These are phyloP conservation scores for Senecio squalidus DNA, from an alignment of 140 eudicot species.

Conservation along the genomic window DNA sequence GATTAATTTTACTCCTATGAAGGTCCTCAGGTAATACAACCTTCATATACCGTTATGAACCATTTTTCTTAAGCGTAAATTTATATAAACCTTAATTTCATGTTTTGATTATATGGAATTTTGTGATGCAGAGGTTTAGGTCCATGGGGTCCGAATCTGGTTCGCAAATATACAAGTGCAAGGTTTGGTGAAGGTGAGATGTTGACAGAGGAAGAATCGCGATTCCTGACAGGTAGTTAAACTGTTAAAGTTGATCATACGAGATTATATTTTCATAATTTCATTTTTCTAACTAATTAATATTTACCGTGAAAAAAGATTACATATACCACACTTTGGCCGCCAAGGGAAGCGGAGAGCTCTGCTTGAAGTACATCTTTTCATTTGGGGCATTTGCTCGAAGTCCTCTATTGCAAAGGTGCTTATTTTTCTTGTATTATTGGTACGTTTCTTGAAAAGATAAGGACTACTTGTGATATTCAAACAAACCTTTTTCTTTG, in stretches of 20 bases:
- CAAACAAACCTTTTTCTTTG: neutral
- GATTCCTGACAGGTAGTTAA: constrained; percentile 48
- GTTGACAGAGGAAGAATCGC: constrained; percentile 64
- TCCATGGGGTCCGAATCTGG: constrained; percentile 87
- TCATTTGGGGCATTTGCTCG: constrained; percentile 93
- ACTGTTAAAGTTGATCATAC: no score
- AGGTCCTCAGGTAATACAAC: constrained; percentile 53
- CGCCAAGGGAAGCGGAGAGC: constrained; percentile 96
- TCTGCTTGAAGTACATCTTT: constrained; percentile 77
- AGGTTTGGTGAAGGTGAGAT: constrained; percentile 72
- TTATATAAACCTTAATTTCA: neutral
- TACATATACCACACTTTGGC: constrained; percentile 90
- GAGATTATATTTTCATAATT: neutral
- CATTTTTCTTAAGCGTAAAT: no score
- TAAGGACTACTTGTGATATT: neutral
- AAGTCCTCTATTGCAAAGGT: constrained; percentile 75
- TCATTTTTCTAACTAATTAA: constrained; percentile 15
- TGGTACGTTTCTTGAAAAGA: neutral
- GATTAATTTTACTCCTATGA: constrained; percentile 92
- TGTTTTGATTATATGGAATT: neutral
- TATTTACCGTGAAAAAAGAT: constrained; percentile 40
- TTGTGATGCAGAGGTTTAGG: constrained; percentile 68
- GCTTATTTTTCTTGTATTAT: neutral
- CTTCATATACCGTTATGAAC: no score
- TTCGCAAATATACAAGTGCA: constrained; percentile 68